phyloP scores from a whole-genome alignment of 164 flowering plant species.

The Protea cynaroides region DNA sequence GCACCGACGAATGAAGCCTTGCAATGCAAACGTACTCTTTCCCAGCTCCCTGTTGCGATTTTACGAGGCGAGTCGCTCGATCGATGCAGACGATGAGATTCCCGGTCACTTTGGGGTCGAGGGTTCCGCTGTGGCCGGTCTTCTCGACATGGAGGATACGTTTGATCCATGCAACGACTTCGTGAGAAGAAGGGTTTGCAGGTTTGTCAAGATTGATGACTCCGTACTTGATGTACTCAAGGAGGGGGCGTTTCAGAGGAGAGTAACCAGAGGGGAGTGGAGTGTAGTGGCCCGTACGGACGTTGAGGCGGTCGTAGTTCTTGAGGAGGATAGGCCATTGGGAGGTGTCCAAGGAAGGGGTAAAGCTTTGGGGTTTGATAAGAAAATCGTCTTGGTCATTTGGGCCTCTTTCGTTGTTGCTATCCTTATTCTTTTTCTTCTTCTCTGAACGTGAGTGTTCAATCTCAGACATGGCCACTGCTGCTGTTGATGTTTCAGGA shows the following conservation, averaged over 20 bases:
- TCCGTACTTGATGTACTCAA: neutral
- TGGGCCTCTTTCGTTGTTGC: slow-evolving; percentile 1
- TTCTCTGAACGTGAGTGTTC: slow-evolving; percentile 30
- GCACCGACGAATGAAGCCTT: slow-evolving; percentile 4
- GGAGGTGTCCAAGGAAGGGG: neutral
- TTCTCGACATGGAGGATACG: slow-evolving; percentile 2
- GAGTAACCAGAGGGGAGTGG: slow-evolving; percentile 4
- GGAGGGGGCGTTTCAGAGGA: slow-evolving; percentile 4
- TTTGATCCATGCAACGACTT: slow-evolving; percentile 4
- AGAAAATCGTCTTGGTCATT: slow-evolving; percentile 1
- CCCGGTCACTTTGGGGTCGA: slow-evolving; percentile 4
- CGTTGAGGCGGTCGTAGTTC: slow-evolving; percentile 8
- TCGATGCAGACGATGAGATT: slow-evolving; percentile 4
- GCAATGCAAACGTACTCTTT: slow-evolving; percentile 6
- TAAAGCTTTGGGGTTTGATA: slow-evolving; percentile 5
- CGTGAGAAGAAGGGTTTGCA: slow-evolving; percentile 4
- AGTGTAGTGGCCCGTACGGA: slow-evolving; percentile 6
- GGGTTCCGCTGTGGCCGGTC: slow-evolving; percentile 5
- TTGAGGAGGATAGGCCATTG: slow-evolving; percentile 5
- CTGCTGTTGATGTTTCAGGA: too few species aligned
- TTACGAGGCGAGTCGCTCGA: slow-evolving; percentile 2
- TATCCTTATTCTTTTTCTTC: slow-evolving; percentile 28
- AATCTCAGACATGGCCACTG: slow-evolving; percentile 15
- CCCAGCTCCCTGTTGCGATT: slow-evolving; percentile 7
- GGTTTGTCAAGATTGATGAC: slow-evolving; percentile 5